These are phyloP conservation scores for Globisporangium rhizosaccharum DNA, from an alignment of 352 stramenopile species.

Conservation along the genomic window DNA sequence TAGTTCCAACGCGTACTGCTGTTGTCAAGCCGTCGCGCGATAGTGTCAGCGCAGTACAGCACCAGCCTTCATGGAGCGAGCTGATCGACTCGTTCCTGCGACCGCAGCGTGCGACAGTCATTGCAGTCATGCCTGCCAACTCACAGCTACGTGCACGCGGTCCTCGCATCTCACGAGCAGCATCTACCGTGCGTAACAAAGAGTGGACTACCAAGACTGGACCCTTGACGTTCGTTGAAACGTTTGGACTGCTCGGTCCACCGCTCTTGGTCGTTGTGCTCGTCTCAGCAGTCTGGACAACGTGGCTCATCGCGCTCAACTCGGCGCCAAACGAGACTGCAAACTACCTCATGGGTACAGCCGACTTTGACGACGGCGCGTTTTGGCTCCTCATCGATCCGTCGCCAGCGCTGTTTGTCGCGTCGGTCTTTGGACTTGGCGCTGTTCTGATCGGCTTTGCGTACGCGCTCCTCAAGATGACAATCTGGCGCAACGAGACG, in stretches of 20 bases:
- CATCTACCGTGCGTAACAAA: background rate
- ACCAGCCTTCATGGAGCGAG: too few species aligned
- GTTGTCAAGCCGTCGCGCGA: too few species aligned
- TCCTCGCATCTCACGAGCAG: background rate
- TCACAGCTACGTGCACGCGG: background rate
- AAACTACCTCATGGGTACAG: conserved; percentile 33
- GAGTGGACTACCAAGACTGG: too few species aligned
- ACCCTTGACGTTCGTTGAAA: conserved; percentile 4
- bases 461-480: conserved; percentile 3
- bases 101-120: too few species aligned
- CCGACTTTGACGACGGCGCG: conserved; percentile 23
- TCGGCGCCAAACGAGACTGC: conserved; percentile 23
- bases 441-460: conserved; percentile 10
- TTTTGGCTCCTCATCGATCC: conserved; percentile 34
- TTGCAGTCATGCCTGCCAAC: too few species aligned
- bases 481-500: background rate
- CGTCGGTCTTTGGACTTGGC: conserved; percentile 8
- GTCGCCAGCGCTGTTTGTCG: conserved; percentile 4
- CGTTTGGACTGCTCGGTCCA: conserved; percentile 3
- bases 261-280: conserved; percentile 2
- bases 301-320: conserved; percentile 24
- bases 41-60: too few species aligned
- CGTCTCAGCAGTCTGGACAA: conserved; percentile 25
- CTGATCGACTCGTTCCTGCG: too few species aligned
- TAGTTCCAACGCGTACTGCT: too few species aligned